phyloP scores from a whole-genome alignment of 2,329 filamentous ascomycete genomes.

The Tolypocladium tundrense region DNA sequence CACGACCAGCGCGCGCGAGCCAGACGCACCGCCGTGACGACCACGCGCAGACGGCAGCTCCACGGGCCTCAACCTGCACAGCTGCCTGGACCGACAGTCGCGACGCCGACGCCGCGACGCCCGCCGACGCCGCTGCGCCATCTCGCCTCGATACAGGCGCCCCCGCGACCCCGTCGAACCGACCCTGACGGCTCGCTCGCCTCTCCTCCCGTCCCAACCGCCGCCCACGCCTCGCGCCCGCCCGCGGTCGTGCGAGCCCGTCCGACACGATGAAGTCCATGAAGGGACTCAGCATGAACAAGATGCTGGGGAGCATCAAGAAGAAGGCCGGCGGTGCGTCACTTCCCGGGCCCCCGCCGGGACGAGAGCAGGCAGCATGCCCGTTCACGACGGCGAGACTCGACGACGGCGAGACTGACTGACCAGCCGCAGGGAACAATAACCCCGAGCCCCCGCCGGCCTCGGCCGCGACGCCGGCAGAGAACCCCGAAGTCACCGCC shows the following conservation, averaged over 20 bases:
- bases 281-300: constrained; percentile 46
- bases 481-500: constrained; percentile 58
- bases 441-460: constrained; percentile 5
- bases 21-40: background rate
- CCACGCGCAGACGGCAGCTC: background rate
- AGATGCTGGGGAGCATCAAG: constrained; percentile 45
- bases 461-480: constrained; percentile 25
- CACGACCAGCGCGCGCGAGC: background rate
- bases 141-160: background rate
- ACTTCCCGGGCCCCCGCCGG: background rate
- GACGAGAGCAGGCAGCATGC: background rate
- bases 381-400: background rate
- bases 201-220: background rate
- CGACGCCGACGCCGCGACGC: background rate
- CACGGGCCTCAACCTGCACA: background rate
- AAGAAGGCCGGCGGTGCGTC: constrained; percentile 28
- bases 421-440: constrained; percentile 2
- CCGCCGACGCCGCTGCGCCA: background rate
- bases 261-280: constrained; percentile 27
- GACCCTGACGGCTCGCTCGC: background rate
- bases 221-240: background rate
- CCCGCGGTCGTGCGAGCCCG: background rate
- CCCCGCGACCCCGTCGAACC: background rate
- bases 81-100: background rate
- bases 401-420: background rate